Base-by-base conservation (phyloP, 1,284 basidiomycete species). In the Macrocystidia cucumis region DNA sequence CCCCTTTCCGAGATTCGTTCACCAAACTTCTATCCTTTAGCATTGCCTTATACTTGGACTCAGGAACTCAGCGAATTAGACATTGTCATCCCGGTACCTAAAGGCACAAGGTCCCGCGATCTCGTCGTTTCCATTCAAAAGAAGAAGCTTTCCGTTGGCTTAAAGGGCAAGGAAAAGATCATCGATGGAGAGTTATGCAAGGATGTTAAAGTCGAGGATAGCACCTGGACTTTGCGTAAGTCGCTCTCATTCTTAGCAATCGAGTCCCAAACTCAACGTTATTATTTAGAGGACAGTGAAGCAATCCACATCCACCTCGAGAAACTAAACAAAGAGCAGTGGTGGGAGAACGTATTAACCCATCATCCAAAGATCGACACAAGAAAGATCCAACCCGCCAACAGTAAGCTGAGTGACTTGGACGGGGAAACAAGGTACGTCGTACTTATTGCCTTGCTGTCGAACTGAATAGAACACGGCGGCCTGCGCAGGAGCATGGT, bases 301-400 rank as follows among this genome's bases (percentile, higher is more conserved):
- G 61, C 63, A 7, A 64, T 95, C 32, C 63, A 75, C 20, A 70
- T 95, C 37, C 87, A 91, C 51, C 72, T 96, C 23, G 91, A 96
- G 57, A 96, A 96, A 58, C 49, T 85, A 37, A 90, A 91, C 60
- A 63, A 82, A 48, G 77, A 84, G 59, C 78, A 88, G 38, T 98
- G 96, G 96, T 99, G 96, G 96, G 89, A 91, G 55, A 92, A 98
- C 55, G 87, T 98, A 42, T 67, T 98, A 40, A 87, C 84, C 2
- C 88, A 93, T 53, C 91, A 97, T 51, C 92, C 96, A 7, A 96
- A 92, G 69, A 87, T 98, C 65, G 90, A 98, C 56, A 98, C 93
- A 8, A 87, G 76, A 34, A 98, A 98, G 69, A 97, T 99, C 48
- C 81, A 87, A 46, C 96, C 96, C 0, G 82, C 88, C 50, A 95